Base-by-base conservation (phyloP, 1,284 basidiomycete genomes). In the Ceratobasidium sp. region DNA sequence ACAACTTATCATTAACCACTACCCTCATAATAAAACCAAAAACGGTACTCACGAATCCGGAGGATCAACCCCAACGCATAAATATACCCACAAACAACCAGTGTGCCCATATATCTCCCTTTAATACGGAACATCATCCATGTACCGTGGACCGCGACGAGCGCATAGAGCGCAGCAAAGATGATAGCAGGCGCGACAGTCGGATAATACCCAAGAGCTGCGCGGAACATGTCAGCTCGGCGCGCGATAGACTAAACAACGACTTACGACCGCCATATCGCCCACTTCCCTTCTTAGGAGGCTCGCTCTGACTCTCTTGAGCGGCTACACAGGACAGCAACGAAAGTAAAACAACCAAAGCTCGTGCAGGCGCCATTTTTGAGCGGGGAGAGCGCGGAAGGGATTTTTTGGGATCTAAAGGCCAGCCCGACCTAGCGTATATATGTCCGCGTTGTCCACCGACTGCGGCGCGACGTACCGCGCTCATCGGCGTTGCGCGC, bases 171-270 rank as follows among this genome's bases (percentile, higher is more conserved):
- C n/a, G 39, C 17, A n/a, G 8, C 39, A n/a, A 71, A 71, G n/a
- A 60, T 53, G 51, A 71, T 17, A 17, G 53, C 67, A 3, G 39
- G 35, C n/a, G 49, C 67, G 17, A 53, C 35, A 7, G 11, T 45
- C 17, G 67, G 67, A 8, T 54, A 54, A 28, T 71, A 71, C 7
- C 67, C 67, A 2, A 71, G 39, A 31, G 49, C 67, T 71, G 54
- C 63, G 42, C 58, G 37, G 58, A 42, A 61, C n/a, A 7, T 2
- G 58, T 61, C 20, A 61, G n/a, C 33, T 26, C 8, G 23, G 58
- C 35, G 58, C 35, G 33, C 8, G n/a, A 61, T 17, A 61, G 15
- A 23, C 17, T 3, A 6, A 39, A 31, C 7, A 47, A 15, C 8
- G 6, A 61, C 33, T 20, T 61, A 61, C 58, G 58, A 10, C 58